Base-by-base conservation (phyloP, 1,284 basidiomycete species). In the Meripilus lineatus region DNA sequence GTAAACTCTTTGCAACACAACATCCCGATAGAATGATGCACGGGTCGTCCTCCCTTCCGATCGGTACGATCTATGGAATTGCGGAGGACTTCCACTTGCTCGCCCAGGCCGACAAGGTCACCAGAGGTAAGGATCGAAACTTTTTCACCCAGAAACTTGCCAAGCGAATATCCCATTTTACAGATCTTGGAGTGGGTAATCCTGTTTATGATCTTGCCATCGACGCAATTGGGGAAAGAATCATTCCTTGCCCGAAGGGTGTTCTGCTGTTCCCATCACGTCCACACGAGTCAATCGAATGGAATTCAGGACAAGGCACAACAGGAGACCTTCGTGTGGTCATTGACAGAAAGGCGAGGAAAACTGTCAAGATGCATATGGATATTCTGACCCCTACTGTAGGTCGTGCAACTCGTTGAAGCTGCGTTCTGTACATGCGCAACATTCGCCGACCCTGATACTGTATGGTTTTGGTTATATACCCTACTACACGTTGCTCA, bases 1-100 rank as follows among this genome's bases (percentile, higher is more conserved):
- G 82, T 21, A 92, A 91, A 59, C 75, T 97, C n/a, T 98, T 97
- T 65, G 72, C 69, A n/a, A 59, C 69, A 1, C 79, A 90, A 3
- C 94, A 97, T 69, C 91, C 91, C 0, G 66, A 74, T 33, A 77
- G 92, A 14, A 77, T 81, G 51, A 73, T 84, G 59, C 77, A 85
- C 46, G 89, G 89, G 0, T 64, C 78, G 11, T 72, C 76, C 1
- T 80, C 75, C 4, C 70, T 94, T 13, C 88, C 91, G 0, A 63
- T 84, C 2, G 84, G 83, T 3, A 72, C 70, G 2, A 65, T 82
- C 11, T 83, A 87, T 51, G 92, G 92, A 2, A 72, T 95, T 23
- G 84, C 87, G 37, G 92, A 94, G 59, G 84, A 89, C 56, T 73
- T 78, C 3, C 74, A 81, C 41, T 63, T 84, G 8, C 68, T 90